A percentile compares a stretch with the other conserved stretches of the same genome.
phyloP scores from a whole-genome alignment of 1,284 basidiomycete genomes.

The Leucocoprinus gongylophorus region DNA sequence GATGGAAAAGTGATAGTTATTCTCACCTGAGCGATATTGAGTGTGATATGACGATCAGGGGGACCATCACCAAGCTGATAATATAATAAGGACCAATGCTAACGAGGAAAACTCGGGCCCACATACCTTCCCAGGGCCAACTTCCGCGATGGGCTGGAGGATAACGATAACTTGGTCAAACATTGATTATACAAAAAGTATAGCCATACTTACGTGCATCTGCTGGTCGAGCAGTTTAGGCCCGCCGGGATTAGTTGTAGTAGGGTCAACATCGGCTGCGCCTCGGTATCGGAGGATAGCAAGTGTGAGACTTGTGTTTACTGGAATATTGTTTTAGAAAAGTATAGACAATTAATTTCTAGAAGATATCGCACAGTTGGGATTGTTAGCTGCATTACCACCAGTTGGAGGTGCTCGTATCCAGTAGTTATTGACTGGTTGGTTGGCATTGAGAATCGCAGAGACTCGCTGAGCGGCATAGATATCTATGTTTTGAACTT shows the following conservation, averaged over 20 bases:
- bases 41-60: constrained; percentile 25
- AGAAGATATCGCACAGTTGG: constrained; percentile 21
- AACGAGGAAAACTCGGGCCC: neutral
- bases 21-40: constrained; percentile 24
- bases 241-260: constrained; percentile 22
- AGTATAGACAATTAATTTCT: neutral
- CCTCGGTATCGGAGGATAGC: constrained; percentile 45
- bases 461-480: constrained; percentile 29
- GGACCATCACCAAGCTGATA: constrained; percentile 22
- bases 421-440: constrained; percentile 22
- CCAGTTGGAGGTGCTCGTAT: constrained; percentile 25
- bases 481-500: constrained; percentile 32
- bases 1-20: neutral
- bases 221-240: constrained; percentile 26
- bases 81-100: neutral
- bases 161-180: neutral
- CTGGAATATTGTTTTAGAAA: constrained; percentile 19
- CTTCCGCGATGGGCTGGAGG: constrained; percentile 27
- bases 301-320: constrained; percentile 30
- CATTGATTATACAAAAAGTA: neutral
- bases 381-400: constrained; percentile 24
- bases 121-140: constrained; percentile 21
- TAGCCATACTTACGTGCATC: constrained; percentile 25
- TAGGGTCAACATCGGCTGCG: constrained; percentile 33
- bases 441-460: constrained; percentile 20